Evolutionary conservation across 208 protist species (phyloP), one percentile per base, ranked within the genome.

Genomic region (Trypanosoma grayi): DNA sequence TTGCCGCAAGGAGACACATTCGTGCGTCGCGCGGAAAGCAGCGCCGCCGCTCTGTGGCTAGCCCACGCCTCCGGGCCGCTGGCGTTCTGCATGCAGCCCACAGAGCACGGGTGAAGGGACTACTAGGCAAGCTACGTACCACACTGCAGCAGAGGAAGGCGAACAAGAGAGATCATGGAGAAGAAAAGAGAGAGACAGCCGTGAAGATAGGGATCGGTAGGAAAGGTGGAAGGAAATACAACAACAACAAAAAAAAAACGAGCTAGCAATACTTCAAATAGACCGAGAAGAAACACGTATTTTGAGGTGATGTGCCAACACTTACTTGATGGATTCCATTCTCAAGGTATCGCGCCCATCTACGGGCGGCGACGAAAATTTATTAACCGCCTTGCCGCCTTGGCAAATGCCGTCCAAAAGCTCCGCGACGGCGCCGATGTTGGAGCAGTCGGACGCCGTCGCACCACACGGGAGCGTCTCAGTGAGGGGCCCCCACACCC

Each of bases 1-100:
- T 98, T 66, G 98, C 97, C n/a, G n/a, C n/a, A n/a, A n/a, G n/a
- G n/a, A n/a, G n/a, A n/a, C n/a, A n/a, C n/a, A n/a, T n/a, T n/a
- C n/a, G n/a, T n/a, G n/a, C n/a, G 41, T 7, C 76, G 66, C 8
- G 58, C 57, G 44, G 98, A 98, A 10, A 99, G 82, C 50, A 98
- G 96, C 16, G 48, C 51, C 4, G 94, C 90, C 3, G 91, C 94
- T 8, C 33, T 31, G 28, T 30, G 28, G 6, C 25, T 4, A n/a
- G 30, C 30, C 8, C 28, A 54, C 33, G 9, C 11, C 48, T 24
- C 25, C 16, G 7, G 16, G 30, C 16, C 28, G 16, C 24, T 24
- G 6, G 33, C 48, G 30, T 22, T 30, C 28, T 53, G 44, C 44
- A 50, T 50, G 4, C n/a, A 25, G 24, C 16, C 31, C 4, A 13